Evolutionary conservation across 1,284 basidiomycete species (phyloP).

Genomic region (Moniliella sp.): DNA sequence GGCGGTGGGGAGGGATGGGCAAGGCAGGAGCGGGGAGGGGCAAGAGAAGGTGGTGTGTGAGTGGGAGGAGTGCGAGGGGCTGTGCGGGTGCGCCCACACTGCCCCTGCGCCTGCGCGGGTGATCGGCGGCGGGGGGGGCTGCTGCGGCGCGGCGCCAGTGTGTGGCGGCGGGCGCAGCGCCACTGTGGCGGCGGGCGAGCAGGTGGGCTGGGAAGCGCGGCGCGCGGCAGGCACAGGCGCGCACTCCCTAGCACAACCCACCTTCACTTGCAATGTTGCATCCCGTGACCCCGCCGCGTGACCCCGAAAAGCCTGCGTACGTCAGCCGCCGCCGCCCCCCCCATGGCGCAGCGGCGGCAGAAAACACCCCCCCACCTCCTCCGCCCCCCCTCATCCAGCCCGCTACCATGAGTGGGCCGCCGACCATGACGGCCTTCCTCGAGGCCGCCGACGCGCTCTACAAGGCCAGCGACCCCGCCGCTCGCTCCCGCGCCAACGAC

Average conservation of each 20-base stretch:
- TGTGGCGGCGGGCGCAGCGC: neutral
- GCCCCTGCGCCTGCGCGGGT: too few relatives aligned
- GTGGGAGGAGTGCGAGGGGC: too few relatives aligned
- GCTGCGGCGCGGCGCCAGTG: neutral
- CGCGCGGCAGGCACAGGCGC: too few relatives aligned
- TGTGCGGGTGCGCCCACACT: too few relatives aligned
- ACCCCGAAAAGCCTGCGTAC: too few relatives aligned
- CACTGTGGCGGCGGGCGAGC: neutral
- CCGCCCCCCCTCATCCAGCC: neutral
- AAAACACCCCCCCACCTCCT: neutral
- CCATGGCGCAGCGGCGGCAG: neutral
- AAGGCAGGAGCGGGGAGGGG: neutral
- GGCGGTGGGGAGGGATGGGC: neutral
- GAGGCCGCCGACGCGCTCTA: constrained; percentile 40
- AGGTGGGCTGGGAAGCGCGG: neutral
- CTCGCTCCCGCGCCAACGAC: constrained; percentile 45
- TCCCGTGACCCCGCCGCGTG: neutral
- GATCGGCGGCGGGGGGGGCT: neutral
- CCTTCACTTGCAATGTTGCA: neutral
- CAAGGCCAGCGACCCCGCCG: constrained; percentile 51
- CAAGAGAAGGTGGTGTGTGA: neutral
- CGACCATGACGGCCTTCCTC: constrained; percentile 35
- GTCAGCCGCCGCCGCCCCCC: too few relatives aligned
- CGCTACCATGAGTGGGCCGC: constrained; percentile 12
- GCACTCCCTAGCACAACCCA: too few relatives aligned